A percentile compares a stretch with the other conserved stretches of the same genome.
Evolutionary conservation across 768 basidiomycete genomes (phyloP).

Genomic region (Russula brevipes): DNA sequence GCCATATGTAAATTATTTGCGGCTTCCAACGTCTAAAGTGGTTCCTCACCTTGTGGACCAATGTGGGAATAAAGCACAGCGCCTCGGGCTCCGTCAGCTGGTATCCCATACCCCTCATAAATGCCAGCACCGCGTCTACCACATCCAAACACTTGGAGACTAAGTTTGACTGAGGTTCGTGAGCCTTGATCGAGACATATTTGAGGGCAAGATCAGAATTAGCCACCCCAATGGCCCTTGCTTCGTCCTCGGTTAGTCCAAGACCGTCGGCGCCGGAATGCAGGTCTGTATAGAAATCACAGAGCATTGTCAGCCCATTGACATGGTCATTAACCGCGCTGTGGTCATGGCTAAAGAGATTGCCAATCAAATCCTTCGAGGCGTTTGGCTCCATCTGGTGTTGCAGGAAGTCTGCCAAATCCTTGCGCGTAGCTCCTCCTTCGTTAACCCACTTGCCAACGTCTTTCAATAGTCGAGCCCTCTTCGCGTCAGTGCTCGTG

Average conservation of each 20-base stretch:
- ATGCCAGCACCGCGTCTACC: conserved; percentile 69
- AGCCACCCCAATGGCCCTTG: conserved; percentile 65
- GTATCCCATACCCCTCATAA: conserved; percentile 67
- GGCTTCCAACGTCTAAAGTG: background rate
- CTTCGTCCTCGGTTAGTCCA: conserved; percentile 41
- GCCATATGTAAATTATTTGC: conserved; percentile 1
- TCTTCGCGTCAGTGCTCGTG: conserved; percentile 58
- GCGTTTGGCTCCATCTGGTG: conserved; percentile 87
- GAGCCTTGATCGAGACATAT: conserved; percentile 84
- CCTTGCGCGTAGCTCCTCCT: conserved; percentile 74
- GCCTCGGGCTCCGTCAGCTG: conserved; percentile 86
- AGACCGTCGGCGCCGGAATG: conserved; percentile 52
- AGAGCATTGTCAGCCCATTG: conserved; percentile 64
- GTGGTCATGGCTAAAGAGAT: conserved; percentile 93
- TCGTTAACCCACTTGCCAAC: conserved; percentile 81
- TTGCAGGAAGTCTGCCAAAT: conserved; percentile 79
- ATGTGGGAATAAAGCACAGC: conserved; percentile 79
- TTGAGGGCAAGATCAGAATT: conserved; percentile 91
- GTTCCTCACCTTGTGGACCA: conserved; percentile 79
- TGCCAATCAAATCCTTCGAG: conserved; percentile 66
- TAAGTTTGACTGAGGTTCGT: conserved; percentile 88
- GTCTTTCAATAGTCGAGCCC: conserved; percentile 67
- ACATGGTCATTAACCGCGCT: conserved; percentile 91
- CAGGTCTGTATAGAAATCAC: conserved; percentile 66
- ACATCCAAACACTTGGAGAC: conserved; percentile 85